A percentile compares a stretch with the other conserved stretches of the same genome.
Evolutionary conservation across 169 alveolate genomes (phyloP).

Genomic region (Plasmodium malariae): DNA sequence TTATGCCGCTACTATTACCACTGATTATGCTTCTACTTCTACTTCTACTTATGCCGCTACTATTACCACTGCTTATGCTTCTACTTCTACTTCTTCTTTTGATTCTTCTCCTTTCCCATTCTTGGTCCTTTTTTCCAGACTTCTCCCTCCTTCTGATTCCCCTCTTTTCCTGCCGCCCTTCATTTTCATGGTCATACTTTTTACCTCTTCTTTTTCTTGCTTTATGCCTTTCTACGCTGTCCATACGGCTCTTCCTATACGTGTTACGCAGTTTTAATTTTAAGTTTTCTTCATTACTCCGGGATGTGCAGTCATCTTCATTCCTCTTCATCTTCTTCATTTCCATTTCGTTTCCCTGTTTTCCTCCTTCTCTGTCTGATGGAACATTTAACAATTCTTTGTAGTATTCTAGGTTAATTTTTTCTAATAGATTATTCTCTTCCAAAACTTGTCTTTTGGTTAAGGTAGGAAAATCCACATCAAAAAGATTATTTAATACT

Average conservation of each 20-base stretch:
- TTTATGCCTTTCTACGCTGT: not conserved
- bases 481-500: slow-evolving; percentile 90
- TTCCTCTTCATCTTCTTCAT: not conserved
- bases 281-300: not conserved
- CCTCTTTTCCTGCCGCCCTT: not conserved
- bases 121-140: no score
- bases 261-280: not conserved
- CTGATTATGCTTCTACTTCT: no score
- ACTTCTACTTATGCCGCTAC: no score
- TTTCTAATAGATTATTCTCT: slow-evolving; percentile 87
- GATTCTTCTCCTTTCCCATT: no score
- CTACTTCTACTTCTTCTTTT: no score
- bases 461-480: slow-evolving; percentile 94
- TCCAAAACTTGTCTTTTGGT: slow-evolving; percentile 92
- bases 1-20: no score
- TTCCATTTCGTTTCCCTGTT: slow-evolving; percentile 10
- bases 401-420: slow-evolving; percentile 53
- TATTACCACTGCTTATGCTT: no score
- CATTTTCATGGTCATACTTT: no score
- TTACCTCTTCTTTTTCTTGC: not conserved
- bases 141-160: not conserved
- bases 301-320: not conserved
- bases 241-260: not conserved
- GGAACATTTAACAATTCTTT: slow-evolving; percentile 53
- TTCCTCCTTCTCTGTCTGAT: slow-evolving; percentile 52